Conservation (phyloP, 768 basidiomycete species). For the Galerina marginata region DNA sequence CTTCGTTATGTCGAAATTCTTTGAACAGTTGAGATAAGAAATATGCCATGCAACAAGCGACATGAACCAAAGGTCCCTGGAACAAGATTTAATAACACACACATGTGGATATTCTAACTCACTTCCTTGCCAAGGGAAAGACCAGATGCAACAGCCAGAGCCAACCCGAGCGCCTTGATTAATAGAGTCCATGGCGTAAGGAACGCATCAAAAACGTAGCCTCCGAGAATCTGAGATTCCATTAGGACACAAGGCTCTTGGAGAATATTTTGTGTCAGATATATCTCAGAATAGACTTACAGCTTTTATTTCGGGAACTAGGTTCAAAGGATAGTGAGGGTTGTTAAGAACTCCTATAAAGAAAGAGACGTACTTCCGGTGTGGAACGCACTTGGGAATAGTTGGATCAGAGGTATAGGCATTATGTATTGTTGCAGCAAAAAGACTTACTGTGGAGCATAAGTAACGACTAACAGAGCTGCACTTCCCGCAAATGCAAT, state of each 20-base stretch:
- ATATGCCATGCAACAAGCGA: constrained; percentile 82
- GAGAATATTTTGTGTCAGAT: too few species aligned
- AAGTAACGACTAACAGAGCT: constrained; percentile 64
- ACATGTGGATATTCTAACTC: constrained; percentile 16
- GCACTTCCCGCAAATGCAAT: constrained; percentile 67
- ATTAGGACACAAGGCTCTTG: not conserved
- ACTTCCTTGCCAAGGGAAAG: constrained; percentile 88
- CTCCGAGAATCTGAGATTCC: constrained; percentile 66
- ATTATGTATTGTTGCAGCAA: not conserved
- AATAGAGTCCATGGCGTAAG: constrained; percentile 86
- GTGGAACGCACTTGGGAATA: constrained; percentile 64
- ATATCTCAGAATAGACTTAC: constrained; percentile 40
- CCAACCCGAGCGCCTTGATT: constrained; percentile 84
- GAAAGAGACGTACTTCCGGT: constrained; percentile 67
- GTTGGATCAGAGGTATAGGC: constrained; percentile 4
- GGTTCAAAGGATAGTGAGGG: not conserved
- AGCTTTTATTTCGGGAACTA: constrained; percentile 83
- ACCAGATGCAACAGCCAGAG: constrained; percentile 84
- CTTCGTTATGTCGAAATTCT: constrained; percentile 81
- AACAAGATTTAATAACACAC: not conserved
- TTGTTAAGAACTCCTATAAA: not conserved
- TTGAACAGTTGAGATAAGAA: constrained; percentile 68
- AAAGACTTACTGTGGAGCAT: constrained; percentile 70
- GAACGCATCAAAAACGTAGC: constrained; percentile 87
- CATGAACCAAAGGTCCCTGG: constrained; percentile 84